These are phyloP conservation scores for Stephania yunnanensis DNA, from an alignment of 164 flowering plant species.

Conservation along the genomic window DNA sequence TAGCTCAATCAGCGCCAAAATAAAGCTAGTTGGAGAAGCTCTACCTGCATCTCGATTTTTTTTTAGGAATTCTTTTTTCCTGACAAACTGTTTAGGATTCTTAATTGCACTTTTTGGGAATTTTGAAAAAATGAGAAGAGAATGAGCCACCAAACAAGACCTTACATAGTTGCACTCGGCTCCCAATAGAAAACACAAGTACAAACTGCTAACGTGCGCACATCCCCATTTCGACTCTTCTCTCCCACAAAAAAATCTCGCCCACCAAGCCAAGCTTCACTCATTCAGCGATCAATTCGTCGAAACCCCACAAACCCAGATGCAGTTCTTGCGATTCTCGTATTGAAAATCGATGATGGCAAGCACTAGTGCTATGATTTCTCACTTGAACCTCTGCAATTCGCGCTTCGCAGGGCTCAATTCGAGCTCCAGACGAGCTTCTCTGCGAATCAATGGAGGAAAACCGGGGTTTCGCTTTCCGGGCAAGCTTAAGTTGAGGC, in stretches of 20 bases:
- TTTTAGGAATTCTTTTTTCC: no score
- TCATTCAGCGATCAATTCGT: background rate
- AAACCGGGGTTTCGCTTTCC: constrained; percentile 21
- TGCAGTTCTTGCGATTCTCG: background rate
- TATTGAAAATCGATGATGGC: constrained; percentile 30
- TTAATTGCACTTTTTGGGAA: no score
- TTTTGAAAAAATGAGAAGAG: no score
- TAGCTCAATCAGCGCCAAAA: no score
- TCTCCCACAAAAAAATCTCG: background rate
- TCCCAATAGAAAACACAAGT: background rate
- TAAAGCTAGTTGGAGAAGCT: no score
- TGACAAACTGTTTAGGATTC: no score
- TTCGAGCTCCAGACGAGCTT: constrained; percentile 14
- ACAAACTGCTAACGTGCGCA: background rate
- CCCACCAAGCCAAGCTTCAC: background rate
- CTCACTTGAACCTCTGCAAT: constrained; percentile 37
- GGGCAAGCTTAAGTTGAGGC: constrained; percentile 9
- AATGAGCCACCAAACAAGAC: no score
- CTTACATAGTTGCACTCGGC: background rate
- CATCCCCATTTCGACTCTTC: background rate
- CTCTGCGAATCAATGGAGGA: constrained; percentile 20
- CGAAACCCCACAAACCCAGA: background rate
- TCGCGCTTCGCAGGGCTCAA: constrained; percentile 25
- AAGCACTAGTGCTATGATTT: constrained; percentile 40
- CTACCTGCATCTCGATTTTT: no score